Evolutionary conservation across 257 asterid genomes (phyloP).

Genomic region (Lithospermum erythrorhizon): DNA sequence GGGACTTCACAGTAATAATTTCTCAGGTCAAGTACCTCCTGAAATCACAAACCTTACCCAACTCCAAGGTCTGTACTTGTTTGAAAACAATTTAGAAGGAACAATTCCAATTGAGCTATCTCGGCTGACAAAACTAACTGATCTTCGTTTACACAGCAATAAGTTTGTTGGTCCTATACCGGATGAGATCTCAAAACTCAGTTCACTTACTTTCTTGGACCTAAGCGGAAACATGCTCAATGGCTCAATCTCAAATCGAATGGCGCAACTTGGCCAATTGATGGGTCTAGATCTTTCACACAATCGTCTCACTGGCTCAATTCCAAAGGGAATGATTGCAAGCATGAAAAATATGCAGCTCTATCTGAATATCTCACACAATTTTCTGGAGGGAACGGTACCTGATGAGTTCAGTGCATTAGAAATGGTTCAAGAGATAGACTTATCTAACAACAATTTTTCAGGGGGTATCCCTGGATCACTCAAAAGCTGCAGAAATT

Average conservation of each 20-base stretch:
- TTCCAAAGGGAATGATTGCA: slow-evolving; percentile 36
- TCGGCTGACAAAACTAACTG: slow-evolving; percentile 38
- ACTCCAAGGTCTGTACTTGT: slow-evolving; percentile 54
- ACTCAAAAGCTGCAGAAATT: slow-evolving; percentile 45
- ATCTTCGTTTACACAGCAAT: slow-evolving; percentile 45
- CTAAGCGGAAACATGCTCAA: slow-evolving; percentile 55
- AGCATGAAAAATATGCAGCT: slow-evolving; percentile 54
- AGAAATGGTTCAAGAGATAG: slow-evolving; percentile 68
- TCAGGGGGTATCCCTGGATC: slow-evolving; percentile 46
- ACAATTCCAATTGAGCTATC: slow-evolving; percentile 40
- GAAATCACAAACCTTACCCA: slow-evolving; percentile 41
- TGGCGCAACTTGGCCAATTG: slow-evolving; percentile 32
- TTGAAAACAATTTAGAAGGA: slow-evolving; percentile 43
- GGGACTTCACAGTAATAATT: slow-evolving; percentile 33
- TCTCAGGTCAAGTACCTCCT: slow-evolving; percentile 49
- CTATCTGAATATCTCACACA: slow-evolving; percentile 56
- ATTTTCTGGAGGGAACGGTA: slow-evolving; percentile 40
- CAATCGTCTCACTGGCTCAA: slow-evolving; percentile 41
- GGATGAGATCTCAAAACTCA: slow-evolving; percentile 32
- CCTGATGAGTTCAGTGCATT: slow-evolving; percentile 51
- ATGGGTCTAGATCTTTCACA: slow-evolving; percentile 45
- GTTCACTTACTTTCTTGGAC: slow-evolving; percentile 41
- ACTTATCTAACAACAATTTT: slow-evolving; percentile 48
- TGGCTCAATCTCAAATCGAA: slow-evolving; percentile 49
- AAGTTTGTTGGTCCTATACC: slow-evolving; percentile 47